Evolutionary conservation across 2,329 filamentous ascomycete genomes (phyloP), one percentile per base, ranked within the genome.

Genomic region (Aphanocladium album): DNA sequence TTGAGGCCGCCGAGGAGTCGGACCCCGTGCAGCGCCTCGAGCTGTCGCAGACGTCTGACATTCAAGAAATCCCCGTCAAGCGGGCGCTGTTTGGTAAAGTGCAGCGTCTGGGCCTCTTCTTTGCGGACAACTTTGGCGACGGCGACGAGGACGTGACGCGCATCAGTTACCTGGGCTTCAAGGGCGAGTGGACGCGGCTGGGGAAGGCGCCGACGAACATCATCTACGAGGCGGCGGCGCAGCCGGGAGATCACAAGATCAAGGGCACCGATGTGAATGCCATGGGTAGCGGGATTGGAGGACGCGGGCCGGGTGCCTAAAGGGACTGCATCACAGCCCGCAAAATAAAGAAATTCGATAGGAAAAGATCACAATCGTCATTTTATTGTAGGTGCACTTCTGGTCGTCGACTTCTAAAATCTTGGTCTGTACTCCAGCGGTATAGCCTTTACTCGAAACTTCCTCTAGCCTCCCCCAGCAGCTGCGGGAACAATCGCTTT

Each of bases 171-270:
- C 65, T 98, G 60, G 95, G 90, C 1, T 98, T 99, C 79, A 93
- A 91, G 76, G 95, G 95, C 25, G 91, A 96, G 75, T 98, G 91
- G 82, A 95, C 95, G 84, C 86, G 87, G 72, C 75, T 96, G 69
- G 95, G 89, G 23, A 70, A 70, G 63, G 77, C 73, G 71, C 92
- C 95, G 1, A 79, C 89, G 7, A 91, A 89, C 67, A 93, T 98
- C 67, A 69, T 96, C 63, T 99, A 98, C 74, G 95, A 99, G 81
- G 89, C 92, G 19, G 93, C 93, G 27, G 89, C 95, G 39, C 96
- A 97, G 73, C 95, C 93, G 14, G 84, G 79, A 51, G 95, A 99
- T 76, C 95, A 99, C 76, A 84, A 83, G 76, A 25, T 88, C 23
- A 86, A 85, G 76, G 84, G 84, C 8, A 80, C 80, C 53, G 73